These are phyloP conservation scores for Arabis alpina DNA, from an alignment of 345 rosid genomes.

Conservation along the genomic window DNA sequence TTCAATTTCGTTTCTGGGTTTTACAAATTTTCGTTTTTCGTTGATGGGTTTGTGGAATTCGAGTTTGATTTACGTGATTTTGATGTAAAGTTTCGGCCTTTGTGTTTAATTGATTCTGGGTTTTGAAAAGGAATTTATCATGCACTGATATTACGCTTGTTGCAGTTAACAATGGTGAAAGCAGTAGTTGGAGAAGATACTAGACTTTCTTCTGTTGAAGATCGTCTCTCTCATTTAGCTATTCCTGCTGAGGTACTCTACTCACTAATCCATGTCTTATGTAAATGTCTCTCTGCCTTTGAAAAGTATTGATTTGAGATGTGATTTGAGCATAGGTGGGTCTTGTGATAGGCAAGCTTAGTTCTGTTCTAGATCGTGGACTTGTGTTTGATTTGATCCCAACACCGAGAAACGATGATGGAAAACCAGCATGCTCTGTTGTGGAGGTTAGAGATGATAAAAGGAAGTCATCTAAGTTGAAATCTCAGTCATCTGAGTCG, in stretches of 20 bases:
- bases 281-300: constrained; percentile 3
- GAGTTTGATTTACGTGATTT: background rate
- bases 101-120: constrained; percentile 14
- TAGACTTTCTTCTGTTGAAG: constrained; percentile 66
- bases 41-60: constrained; percentile 1
- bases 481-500: constrained; percentile 64
- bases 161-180: constrained; percentile 67
- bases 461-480: constrained; percentile 64
- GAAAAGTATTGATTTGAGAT: background rate
- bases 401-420: constrained; percentile 78
- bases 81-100: background rate
- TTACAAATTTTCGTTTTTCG: background rate
- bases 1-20: constrained; percentile 32
- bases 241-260: constrained; percentile 66
- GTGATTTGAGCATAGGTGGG: constrained; percentile 61
- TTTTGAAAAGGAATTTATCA: background rate
- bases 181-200: constrained; percentile 81
- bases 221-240: constrained; percentile 75
- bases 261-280: background rate
- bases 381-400: constrained; percentile 81
- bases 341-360: constrained; percentile 84
- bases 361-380: constrained; percentile 76
- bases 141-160: background rate
- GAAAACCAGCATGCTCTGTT: constrained; percentile 73
- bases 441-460: constrained; percentile 60